Conservation (phyloP, 108 stramenopile species). For the Skeletonema costatum region DNA sequence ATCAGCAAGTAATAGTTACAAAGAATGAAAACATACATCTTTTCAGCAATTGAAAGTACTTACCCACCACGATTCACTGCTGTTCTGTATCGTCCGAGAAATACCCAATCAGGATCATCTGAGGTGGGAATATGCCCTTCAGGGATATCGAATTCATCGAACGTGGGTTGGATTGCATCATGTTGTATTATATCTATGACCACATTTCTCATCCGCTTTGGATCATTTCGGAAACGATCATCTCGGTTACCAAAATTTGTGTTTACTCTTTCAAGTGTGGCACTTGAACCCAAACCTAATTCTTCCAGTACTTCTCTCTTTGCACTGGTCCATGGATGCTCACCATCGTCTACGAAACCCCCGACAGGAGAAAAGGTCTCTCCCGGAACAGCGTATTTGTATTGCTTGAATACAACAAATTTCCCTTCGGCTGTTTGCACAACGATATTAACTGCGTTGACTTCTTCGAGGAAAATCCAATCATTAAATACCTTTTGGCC, state of each 20-base stretch:
- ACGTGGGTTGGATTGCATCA: neutral
- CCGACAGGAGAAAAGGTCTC: constrained; percentile 54
- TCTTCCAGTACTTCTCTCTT: constrained; percentile 68
- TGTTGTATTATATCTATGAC: constrained; percentile 5
- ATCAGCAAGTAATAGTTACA: too few relatives aligned
- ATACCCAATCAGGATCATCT: constrained; percentile 52
- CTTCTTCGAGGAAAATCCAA: constrained; percentile 72
- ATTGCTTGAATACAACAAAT: constrained; percentile 56
- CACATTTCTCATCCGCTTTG: neutral
- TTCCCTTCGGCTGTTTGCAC: constrained; percentile 45
- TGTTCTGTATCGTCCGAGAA: constrained; percentile 60
- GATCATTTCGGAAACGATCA: neutral
- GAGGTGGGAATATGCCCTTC: constrained; percentile 21
- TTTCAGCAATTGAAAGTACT: too few relatives aligned
- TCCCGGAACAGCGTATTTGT: constrained; percentile 64
- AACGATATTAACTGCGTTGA: constrained; percentile 58
- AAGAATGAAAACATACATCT: too few relatives aligned
- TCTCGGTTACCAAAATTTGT: neutral
- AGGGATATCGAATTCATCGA: constrained; percentile 18
- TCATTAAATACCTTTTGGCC: constrained; percentile 40
- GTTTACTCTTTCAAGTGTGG: constrained; percentile 12
- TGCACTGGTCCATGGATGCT: constrained; percentile 55
- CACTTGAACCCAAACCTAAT: constrained; percentile 47
- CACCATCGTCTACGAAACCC: constrained; percentile 60
- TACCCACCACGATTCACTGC: constrained; percentile 63